Percentiles rank a stretch among this genome's conserved stretches.
Evolutionary conservation across 441 rosid genomes (phyloP).

Genomic region (Aleurites moluccanus): DNA sequence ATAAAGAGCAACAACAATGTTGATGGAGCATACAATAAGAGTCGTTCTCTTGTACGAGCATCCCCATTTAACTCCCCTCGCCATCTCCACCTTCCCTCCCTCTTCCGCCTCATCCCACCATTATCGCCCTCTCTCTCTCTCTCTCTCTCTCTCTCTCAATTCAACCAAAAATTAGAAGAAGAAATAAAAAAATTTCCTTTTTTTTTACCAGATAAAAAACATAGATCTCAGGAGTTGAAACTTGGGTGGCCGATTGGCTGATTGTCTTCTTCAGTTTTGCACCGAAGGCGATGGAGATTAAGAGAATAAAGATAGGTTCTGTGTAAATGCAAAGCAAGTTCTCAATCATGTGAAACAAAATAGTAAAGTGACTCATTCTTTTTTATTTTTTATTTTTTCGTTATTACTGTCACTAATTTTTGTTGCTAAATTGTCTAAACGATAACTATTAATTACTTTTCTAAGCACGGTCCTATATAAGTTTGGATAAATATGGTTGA

Average conservation of each 20-base stretch:
- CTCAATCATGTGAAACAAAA: constrained; percentile 10
- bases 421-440: constrained; percentile 7
- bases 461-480: no score
- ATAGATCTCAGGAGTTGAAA: neutral
- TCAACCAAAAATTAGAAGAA: neutral
- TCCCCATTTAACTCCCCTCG: constrained; percentile 45
- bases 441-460: neutral
- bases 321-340: neutral
- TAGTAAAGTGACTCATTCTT: constrained; percentile 6
- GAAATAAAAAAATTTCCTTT: neutral
- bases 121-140: constrained; percentile 26
- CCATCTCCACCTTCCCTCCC: constrained; percentile 24
- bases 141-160: neutral
- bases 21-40: constrained; percentile 70
- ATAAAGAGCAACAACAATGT: constrained; percentile 86
- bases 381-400: no score
- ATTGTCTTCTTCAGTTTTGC: constrained; percentile 3
- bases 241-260: neutral
- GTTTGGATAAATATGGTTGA: neutral
- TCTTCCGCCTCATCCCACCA: constrained; percentile 67
- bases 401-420: neutral
- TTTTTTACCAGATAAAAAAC: neutral
- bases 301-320: neutral
- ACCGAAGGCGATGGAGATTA: neutral
- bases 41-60: constrained; percentile 84